Conservation (phyloP, 2,329 filamentous ascomycete genomes). For the Myriangium duriaei region DNA sequence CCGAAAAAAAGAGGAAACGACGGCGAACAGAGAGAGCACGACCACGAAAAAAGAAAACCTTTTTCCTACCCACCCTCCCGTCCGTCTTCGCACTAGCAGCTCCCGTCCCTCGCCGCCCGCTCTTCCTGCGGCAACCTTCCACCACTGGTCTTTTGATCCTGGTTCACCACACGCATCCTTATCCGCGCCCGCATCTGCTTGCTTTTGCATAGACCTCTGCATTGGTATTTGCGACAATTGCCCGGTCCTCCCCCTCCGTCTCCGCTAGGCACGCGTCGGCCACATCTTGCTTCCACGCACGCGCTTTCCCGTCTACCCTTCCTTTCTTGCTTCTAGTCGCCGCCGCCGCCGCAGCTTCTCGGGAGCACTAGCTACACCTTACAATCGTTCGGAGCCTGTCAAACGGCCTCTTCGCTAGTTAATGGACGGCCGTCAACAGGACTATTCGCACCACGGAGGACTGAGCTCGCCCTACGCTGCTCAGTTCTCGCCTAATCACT, state of each 20-base stretch:
- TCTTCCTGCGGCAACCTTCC: not conserved
- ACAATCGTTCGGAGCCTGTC: too few relatives aligned
- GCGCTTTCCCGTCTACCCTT: constrained; percentile 14
- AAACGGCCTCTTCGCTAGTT: constrained; percentile 31
- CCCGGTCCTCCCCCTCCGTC: not conserved
- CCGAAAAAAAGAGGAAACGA: not conserved
- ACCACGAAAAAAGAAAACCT: too few relatives aligned
- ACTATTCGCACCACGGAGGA: constrained; percentile 41
- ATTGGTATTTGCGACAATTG: not conserved
- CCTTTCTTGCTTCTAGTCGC: constrained; percentile 17
- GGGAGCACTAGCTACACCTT: too few relatives aligned
- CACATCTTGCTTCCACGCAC: constrained; percentile 17
- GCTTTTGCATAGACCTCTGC: not conserved
- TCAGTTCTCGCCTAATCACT: constrained; percentile 44
- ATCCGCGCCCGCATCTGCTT: not conserved
- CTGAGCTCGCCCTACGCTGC: constrained; percentile 39
- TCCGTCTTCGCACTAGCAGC: not conserved
- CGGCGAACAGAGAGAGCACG: not conserved
- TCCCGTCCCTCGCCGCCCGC: not conserved
- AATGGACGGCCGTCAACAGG: constrained; percentile 43
- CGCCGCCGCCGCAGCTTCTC: constrained; percentile 29
- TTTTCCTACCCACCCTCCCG: too few relatives aligned
- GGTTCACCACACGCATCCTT: not conserved
- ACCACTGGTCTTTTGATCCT: not conserved
- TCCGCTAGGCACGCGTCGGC: constrained; percentile 23